Base-by-base conservation (phyloP, 2,329 filamentous ascomycete genomes). In the Alternaria rosae region DNA sequence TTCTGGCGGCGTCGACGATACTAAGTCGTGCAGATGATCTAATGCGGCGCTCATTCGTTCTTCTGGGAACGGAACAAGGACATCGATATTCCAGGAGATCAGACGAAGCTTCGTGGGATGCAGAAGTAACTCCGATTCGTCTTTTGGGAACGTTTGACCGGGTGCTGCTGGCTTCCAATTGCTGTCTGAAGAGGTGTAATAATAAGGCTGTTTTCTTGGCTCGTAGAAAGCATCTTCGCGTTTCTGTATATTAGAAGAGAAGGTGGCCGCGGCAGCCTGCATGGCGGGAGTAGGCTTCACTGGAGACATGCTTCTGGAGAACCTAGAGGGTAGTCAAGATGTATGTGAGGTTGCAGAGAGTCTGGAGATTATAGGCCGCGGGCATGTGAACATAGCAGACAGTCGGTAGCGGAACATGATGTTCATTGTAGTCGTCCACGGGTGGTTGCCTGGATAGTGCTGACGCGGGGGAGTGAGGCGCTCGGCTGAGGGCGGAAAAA, bases 51-150 rank as follows among this genome's bases (percentile, higher is more conserved):
- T 57, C 81, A 84, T 84, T 20, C 83, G 78, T 21, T 80, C 71
- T 21, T 76, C 60, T 1, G 73, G 68, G 45, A 73, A 80, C 0
- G 76, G 76, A 9, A 78, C 67, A 62, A 81, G 79, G 63, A 83
- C 80, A 69, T 85, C 82, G 63, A 85, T 85, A 67, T 85, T 85
- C 82, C 82, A 85, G 50, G 80, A 81, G 48, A 82, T 74, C 7
- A 84, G 64, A 21, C 73, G 69, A 10, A 77, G 54, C 30, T 45
- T 30, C 10, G 59, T 65, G 4, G 62, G 20, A 11, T 65, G 52
- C 5, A 62, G n/a, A 9, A 50, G 12, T 9, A 59, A 15, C n/a
- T 30, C 48, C 4, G 54, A 32, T 30, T 28, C 17, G 35, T 35
- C 20, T 4, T 17, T 25, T 20, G 45, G 6, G n/a, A 20, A 20